These are phyloP conservation scores for Colletotrichum melonis DNA, from an alignment of 2,329 filamentous ascomycete genomes.

Conservation along the genomic window DNA sequence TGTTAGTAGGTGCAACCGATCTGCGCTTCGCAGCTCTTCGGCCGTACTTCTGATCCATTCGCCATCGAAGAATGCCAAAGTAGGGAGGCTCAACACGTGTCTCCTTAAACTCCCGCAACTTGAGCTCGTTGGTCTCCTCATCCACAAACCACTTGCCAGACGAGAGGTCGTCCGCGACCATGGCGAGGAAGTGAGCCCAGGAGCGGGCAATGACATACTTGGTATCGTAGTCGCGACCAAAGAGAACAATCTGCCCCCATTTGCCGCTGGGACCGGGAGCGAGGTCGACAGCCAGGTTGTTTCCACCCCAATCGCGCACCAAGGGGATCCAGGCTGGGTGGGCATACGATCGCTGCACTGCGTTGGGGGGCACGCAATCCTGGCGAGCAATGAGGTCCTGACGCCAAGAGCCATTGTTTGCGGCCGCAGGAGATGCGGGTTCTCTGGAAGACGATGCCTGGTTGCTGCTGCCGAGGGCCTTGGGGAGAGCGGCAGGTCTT, in stretches of 20 bases:
- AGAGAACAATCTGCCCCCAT: constrained; percentile 97
- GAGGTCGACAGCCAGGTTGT: constrained; percentile 94
- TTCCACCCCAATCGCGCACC: constrained; percentile 97
- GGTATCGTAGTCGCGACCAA: constrained; percentile 97
- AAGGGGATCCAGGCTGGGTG: constrained; percentile 96
- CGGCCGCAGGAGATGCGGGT: constrained; percentile 56
- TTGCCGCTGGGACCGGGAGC: constrained; percentile 89
- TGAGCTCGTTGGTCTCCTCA: constrained; percentile 91
- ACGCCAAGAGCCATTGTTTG: constrained; percentile 77
- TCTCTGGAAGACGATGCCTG: constrained; percentile 78
- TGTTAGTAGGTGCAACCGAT: constrained; percentile 57
- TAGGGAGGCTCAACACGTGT: constrained; percentile 92
- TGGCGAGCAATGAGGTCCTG: constrained; percentile 87
- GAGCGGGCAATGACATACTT: constrained; percentile 97
- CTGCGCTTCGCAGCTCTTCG: constrained; percentile 68
- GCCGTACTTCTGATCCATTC: constrained; percentile 94
- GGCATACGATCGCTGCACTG: constrained; percentile 92
- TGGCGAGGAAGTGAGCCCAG: constrained; percentile 88
- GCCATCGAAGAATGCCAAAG: constrained; percentile 94
- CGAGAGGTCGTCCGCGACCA: constrained; percentile 88
- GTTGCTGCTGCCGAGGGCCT: constrained; percentile 74
- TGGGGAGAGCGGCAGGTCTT: constrained; percentile 74
- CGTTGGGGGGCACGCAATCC: constrained; percentile 86
- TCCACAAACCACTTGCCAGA: constrained; percentile 93
- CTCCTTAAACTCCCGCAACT: constrained; percentile 90